Evolutionary conservation across 805 yeast genomes (phyloP).

Genomic region (Saturnispora gosingensis): DNA sequence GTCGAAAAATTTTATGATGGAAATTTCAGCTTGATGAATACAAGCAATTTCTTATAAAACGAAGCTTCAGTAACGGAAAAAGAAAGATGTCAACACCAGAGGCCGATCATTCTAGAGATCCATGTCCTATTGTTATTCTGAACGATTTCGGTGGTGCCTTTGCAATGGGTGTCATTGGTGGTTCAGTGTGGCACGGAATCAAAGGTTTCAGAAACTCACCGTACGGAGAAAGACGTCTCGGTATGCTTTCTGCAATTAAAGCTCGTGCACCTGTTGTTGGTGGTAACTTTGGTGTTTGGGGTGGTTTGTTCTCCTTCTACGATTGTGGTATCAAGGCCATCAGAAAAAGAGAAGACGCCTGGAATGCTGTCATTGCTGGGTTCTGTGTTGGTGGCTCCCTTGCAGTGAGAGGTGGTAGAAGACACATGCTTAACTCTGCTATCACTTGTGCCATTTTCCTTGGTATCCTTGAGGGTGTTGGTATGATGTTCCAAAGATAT

Average conservation of each 20-base stretch:
- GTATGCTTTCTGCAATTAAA: constrained; percentile 83
- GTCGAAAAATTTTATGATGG: not conserved
- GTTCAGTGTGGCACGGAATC: constrained; percentile 97
- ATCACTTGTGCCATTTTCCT: constrained; percentile 94
- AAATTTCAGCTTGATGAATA: not conserved
- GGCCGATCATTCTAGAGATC: constrained; percentile 98
- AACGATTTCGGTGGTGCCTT: constrained; percentile 99
- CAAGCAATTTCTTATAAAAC: not conserved
- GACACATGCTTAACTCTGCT: constrained; percentile 91
- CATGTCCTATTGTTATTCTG: constrained; percentile 93
- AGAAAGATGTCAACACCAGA: constrained; percentile 45
- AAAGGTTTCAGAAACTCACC: constrained; percentile 99
- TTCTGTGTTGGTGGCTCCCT: constrained; percentile 96
- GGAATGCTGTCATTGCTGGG: constrained; percentile 97
- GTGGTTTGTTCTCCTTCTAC: constrained; percentile 91
- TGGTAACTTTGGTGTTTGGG: constrained; percentile 99
- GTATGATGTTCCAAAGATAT: constrained; percentile 87
- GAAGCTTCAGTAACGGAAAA: not conserved
- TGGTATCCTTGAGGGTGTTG: constrained; percentile 97
- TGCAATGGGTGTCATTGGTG: constrained; percentile 99
- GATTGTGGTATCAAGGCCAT: constrained; percentile 94
- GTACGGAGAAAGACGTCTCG: constrained; percentile 86
- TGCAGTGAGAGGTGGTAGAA: constrained; percentile 98
- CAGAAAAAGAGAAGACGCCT: constrained; percentile 96
- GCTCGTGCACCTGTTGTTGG: constrained; percentile 98